Evolutionary conservation across 345 rosid species (phyloP), one percentile per base, ranked within the genome.

Genomic region (Hibiscus mutabilis): DNA sequence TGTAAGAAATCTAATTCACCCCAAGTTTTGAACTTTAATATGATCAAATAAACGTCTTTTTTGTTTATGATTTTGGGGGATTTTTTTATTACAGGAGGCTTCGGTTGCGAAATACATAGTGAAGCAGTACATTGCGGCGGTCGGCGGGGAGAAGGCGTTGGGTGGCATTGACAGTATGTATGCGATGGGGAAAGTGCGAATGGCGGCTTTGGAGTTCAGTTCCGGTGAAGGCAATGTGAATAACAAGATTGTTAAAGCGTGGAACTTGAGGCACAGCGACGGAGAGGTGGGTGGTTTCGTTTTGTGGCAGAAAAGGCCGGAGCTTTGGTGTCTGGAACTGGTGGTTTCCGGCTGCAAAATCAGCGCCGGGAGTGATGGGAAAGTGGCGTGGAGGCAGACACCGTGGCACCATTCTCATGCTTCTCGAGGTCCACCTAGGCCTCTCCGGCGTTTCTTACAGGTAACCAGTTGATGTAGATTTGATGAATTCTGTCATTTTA

Each of bases 61-160:
- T 42, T 51, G 56, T n/a, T 51, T 6, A 51, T 51, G 56, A 51
- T 42, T 16, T 51, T 5, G 55, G 55, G 53, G 4, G 2, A 0
- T 8, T 51, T 42, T 9, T 35, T 13, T 49, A 22, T 14, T 13
- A 62, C 73, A 95, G 99, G 97, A 92, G 81, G 74, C 83, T 60
- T 95, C 99, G 6, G 90, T 89, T 89, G 99, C 97, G 27, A 90
- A 85, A 59, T 95, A 92, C 81, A 92, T 95, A 79, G 92, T 95
- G 78, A 89, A 90, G 44, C 99, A 95, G 27, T 95, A 95, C 71
- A 76, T 85, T 72, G 97, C 97, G 0, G 92, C 97, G 0, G 90
- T 86, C 14, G 99, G 99, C 19, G 99, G 99, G 11, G 97, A 95
- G 21, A 74, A 68, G 18, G 93, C 91, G 0, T 66, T 95, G 76